Evolutionary conservation across 106 monocot species (phyloP).

Genomic region (Xerophyta viscosa): DNA sequence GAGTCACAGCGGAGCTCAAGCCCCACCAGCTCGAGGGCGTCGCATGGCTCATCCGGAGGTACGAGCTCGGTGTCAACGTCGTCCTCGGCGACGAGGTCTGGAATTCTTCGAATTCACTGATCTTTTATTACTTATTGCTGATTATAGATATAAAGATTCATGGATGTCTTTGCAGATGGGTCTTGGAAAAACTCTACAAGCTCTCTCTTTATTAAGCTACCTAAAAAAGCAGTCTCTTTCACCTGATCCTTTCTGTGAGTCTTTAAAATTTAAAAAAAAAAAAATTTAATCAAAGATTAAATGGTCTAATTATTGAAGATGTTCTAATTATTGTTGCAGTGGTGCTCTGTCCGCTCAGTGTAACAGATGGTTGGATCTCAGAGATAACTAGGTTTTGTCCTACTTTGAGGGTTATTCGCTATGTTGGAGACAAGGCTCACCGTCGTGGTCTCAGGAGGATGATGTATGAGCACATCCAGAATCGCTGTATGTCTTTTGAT

Average conservation of each 20-base stretch:
- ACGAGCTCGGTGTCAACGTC: slow-evolving; percentile 86
- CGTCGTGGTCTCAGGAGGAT: slow-evolving; percentile 42
- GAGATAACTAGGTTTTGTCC: slow-evolving; percentile 83
- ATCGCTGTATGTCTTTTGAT: slow-evolving; percentile 20
- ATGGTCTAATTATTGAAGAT: too few species aligned
- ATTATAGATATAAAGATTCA: background rate
- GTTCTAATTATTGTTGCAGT: slow-evolving; percentile 37
- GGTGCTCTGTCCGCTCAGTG: slow-evolving; percentile 87
- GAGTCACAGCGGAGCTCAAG: slow-evolving; percentile 63
- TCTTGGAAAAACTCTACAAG: slow-evolving; percentile 92
- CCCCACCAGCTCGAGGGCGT: slow-evolving; percentile 88
- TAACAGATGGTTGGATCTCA: slow-evolving; percentile 76
- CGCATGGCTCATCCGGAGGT: slow-evolving; percentile 81
- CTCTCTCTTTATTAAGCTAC: slow-evolving; percentile 83
- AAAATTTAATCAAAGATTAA: too few species aligned
- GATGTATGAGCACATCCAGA: slow-evolving; percentile 50
- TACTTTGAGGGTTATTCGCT: slow-evolving; percentile 52
- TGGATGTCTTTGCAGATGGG: slow-evolving; percentile 61
- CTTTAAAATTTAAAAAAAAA: background rate
- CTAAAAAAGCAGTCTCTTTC: slow-evolving; percentile 54
- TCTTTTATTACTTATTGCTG: background rate
- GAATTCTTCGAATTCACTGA: background rate
- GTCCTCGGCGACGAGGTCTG: slow-evolving; percentile 49
- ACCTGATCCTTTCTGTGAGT: slow-evolving; percentile 78
- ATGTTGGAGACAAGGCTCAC: slow-evolving; percentile 71